Evolutionary conservation across 202 grass and related monocot species (phyloP).

Genomic region (Digitaria exilis): DNA sequence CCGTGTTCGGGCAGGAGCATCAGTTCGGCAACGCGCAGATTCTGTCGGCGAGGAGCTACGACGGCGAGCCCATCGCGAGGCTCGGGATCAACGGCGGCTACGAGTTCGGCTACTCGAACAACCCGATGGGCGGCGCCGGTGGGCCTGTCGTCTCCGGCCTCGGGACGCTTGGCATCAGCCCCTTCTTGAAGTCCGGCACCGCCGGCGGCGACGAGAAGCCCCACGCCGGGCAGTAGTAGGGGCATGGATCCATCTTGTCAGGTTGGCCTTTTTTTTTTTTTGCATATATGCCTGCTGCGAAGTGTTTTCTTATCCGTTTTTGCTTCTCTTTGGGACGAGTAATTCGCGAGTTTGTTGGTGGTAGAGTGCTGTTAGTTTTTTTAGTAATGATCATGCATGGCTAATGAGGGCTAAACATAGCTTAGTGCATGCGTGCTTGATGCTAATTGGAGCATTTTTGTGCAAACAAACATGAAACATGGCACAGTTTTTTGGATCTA

Average conservation of each 20-base stretch:
- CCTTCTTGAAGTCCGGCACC: conserved; percentile 76
- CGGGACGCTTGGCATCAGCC: conserved; percentile 53
- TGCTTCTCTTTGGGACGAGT: too few species aligned
- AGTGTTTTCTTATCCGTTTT: neutral
- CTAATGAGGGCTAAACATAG: too few species aligned
- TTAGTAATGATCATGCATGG: too few species aligned
- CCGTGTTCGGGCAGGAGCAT: conserved; percentile 68
- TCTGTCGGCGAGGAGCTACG: conserved; percentile 65
- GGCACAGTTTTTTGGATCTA: neutral
- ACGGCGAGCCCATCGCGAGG: conserved; percentile 56
- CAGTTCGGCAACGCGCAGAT: conserved; percentile 62
- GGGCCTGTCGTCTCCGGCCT: conserved; percentile 42
- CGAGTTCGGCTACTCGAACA: conserved; percentile 66
- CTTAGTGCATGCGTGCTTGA: too few species aligned
- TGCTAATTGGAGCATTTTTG: too few species aligned
- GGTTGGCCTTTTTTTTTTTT: neutral
- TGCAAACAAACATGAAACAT: too few species aligned
- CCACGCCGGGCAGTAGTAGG: conserved; percentile 41
- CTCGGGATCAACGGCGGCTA: conserved; percentile 64
- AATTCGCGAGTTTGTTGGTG: too few species aligned
- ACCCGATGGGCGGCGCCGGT: conserved; percentile 32
- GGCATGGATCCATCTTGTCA: conserved; percentile 11
- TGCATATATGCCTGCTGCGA: neutral
- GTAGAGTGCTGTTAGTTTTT: too few species aligned
- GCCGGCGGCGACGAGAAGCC: conserved; percentile 76